phyloP scores from a whole-genome alignment of 139 green algal genomes.

The Tetraselmis chui region DNA sequence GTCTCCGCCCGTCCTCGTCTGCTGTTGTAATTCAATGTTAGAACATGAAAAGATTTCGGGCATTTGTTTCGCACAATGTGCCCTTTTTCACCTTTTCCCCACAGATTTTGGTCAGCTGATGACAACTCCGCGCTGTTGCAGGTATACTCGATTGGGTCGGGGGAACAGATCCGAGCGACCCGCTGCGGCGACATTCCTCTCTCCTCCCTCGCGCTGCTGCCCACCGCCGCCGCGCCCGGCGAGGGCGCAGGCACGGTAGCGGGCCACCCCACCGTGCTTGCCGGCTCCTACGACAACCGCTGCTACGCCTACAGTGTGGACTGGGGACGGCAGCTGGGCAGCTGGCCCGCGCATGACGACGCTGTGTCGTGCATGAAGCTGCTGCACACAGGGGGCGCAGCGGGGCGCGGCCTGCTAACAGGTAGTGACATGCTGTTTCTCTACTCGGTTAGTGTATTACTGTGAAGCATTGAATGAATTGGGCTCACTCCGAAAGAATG shows the following conservation, averaged over 20 bases:
- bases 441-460: too few species aligned
- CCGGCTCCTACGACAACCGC: constrained; percentile 41
- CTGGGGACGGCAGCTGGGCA: constrained; percentile 42
- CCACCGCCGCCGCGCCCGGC: not conserved
- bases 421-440: too few species aligned
- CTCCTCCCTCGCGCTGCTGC: constrained; percentile 9
- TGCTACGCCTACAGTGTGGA: constrained; percentile 33
- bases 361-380: constrained; percentile 51
- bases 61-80: too few species aligned
- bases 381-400: not conserved
- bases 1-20: too few species aligned
- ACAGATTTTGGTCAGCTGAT: too few species aligned
- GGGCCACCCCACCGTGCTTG: constrained; percentile 40
- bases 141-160: constrained; percentile 10
- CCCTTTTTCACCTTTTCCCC: too few species aligned
- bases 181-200: constrained; percentile 10
- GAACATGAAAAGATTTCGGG: too few species aligned
- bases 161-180: constrained; percentile 6
- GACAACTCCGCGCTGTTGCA: too few species aligned
- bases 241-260: not conserved
- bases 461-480: too few species aligned
- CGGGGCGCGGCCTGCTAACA: not conserved
- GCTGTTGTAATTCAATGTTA: too few species aligned
- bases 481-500: too few species aligned
- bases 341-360: constrained; percentile 56